A percentile compares a stretch with the other conserved stretches of the same genome.
Evolutionary conservation across 2,329 filamentous ascomycete genomes (phyloP).

Genomic region (Biscogniauxia mediterranea): DNA sequence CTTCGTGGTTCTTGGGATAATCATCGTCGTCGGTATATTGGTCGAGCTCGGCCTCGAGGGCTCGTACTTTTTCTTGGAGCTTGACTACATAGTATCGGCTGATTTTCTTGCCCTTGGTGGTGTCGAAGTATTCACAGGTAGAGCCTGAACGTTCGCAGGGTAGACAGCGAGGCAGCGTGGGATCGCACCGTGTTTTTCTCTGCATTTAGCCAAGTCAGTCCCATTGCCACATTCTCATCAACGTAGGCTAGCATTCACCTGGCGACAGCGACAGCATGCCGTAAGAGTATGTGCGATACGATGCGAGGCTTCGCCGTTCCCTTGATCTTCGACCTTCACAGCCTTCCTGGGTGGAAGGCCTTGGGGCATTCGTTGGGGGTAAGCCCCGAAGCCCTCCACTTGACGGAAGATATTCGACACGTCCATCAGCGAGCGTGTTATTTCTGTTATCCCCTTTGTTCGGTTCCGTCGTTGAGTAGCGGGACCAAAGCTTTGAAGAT

Average conservation of each 20-base stretch:
- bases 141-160: slow-evolving; percentile 92
- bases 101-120: slow-evolving; percentile 79
- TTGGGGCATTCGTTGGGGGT: slow-evolving; percentile 40
- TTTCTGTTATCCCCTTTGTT: slow-evolving; percentile 6
- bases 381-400: slow-evolving; percentile 46
- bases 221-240: not conserved
- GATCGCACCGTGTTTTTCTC: slow-evolving; percentile 96
- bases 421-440: slow-evolving; percentile 48
- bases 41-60: slow-evolving; percentile 77
- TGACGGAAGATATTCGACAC: slow-evolving; percentile 59
- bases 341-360: slow-evolving; percentile 29
- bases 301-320: slow-evolving; percentile 52
- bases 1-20: slow-evolving; percentile 69
- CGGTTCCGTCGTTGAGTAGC: slow-evolving; percentile 3
- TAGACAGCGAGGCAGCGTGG: slow-evolving; percentile 83
- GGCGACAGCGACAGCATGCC: slow-evolving; percentile 76
- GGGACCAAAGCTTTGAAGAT: slow-evolving; percentile 13
- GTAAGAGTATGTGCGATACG: slow-evolving; percentile 77
- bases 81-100: slow-evolving; percentile 90
- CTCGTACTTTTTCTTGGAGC: slow-evolving; percentile 81
- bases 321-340: slow-evolving; percentile 39
- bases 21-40: slow-evolving; percentile 76
- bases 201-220: slow-evolving; percentile 34
- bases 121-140: slow-evolving; percentile 93
- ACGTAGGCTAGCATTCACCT: slow-evolving; percentile 50